Base-by-base conservation (phyloP, 1,139 yeast species). In the Yamadazyma oceani region DNA sequence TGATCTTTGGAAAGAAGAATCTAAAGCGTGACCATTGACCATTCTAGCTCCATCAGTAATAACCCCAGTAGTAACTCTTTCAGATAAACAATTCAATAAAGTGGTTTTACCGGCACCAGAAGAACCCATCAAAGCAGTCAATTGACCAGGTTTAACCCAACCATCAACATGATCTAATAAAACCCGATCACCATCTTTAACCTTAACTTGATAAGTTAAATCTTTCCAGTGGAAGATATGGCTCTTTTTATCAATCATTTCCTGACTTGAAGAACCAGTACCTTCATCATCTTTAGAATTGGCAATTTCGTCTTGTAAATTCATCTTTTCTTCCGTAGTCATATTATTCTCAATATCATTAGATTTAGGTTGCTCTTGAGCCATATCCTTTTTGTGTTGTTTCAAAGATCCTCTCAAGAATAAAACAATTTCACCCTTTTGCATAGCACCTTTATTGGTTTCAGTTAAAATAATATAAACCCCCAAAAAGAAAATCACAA, bases 61-160 rank as follows among this genome's bases (percentile, higher is more conserved):
- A 33, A 81, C 82, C 63, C 94, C 94, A 70, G 78, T 75, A 16
- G 89, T 83, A 26, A 83, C 83, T 62, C 95, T 79, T 49, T 82
- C 82, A 21, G 92, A 87, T 47, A 85, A 69, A 44, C 85, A 85
- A 62, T 85, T 88, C 43, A 85, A 67, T 32, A 63, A 54, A 1
- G 94, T 85, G 12, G 94, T 85, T 56, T 85, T 85, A 68, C 94
- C 94, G 36, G 94, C 94, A 63, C 95, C 95, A 16, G 94, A 83
- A 15, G 90, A 85, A 48, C 95, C 95, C 94, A 85, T 84, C 31
- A 84, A 54, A 13, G 67, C 67, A 21, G 67, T 62, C 40, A 62
- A 51, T 44, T 61, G 61, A 35, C 68, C 68, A 10, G 90, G 90
- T 54, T 82, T 81, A 33, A 85, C 92, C 85, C 87, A 85, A 36